These are phyloP conservation scores for Ceratobasidium sp. DNA, from an alignment of 1,284 basidiomycete genomes.

Conservation along the genomic window DNA sequence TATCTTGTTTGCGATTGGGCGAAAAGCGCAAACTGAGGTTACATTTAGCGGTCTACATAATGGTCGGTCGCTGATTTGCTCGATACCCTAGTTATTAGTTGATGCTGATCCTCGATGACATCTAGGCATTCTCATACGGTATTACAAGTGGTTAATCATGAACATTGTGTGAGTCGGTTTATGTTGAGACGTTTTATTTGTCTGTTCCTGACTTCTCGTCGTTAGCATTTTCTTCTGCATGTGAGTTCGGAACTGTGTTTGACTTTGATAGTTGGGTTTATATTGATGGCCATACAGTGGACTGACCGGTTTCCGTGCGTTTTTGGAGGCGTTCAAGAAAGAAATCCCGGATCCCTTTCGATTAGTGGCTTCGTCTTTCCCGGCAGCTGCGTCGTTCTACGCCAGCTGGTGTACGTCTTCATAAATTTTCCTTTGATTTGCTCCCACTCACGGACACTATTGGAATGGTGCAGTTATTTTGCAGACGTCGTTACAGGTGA, in stretches of 20 bases:
- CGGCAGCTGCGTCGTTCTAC: constrained; percentile 56
- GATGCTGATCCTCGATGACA: not conserved
- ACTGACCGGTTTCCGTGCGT: constrained; percentile 77
- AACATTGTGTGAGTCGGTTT: constrained; percentile 8
- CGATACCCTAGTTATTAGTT: not conserved
- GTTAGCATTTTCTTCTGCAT: constrained; percentile 54
- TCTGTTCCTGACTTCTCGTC: not conserved
- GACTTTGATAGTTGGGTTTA: not conserved
- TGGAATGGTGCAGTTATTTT: constrained; percentile 28
- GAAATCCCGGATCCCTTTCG: constrained; percentile 47
- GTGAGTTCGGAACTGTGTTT: constrained; percentile 47
- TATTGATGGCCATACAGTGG: constrained; percentile 69
- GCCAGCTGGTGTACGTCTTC: constrained; percentile 45
- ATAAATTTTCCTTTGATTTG: not conserved
- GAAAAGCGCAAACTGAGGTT: constrained; percentile 55
- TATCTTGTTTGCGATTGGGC: constrained; percentile 53
- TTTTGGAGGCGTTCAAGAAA: constrained; percentile 67
- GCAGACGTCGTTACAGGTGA: constrained; percentile 39
- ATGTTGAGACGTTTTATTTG: not conserved
- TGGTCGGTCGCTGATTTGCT: not conserved
- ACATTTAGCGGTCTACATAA: constrained; percentile 55
- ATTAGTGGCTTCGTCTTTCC: constrained; percentile 53
- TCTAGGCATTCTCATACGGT: constrained; percentile 52
- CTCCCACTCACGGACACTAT: not conserved
- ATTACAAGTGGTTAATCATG: constrained; percentile 52